Evolutionary conservation across 768 basidiomycete species (phyloP).

Genomic region (Calocera viscosa): DNA sequence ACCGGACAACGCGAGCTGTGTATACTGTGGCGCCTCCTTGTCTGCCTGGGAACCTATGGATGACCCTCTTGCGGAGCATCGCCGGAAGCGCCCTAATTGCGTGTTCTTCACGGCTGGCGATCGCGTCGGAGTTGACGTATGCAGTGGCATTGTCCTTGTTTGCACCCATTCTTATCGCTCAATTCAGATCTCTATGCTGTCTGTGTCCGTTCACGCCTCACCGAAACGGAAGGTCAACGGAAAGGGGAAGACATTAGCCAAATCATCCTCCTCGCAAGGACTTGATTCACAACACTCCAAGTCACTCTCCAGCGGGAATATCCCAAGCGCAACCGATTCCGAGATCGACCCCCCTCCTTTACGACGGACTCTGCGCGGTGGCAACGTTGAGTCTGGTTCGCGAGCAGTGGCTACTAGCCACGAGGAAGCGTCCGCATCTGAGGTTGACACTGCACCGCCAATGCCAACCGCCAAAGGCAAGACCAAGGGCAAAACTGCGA

Average conservation of each 20-base stretch:
- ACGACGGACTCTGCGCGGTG: neutral
- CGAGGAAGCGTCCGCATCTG: conserved; percentile 20
- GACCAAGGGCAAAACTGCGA: conserved; percentile 12
- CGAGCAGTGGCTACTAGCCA: conserved; percentile 22
- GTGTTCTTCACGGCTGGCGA: conserved; percentile 32
- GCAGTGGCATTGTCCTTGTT: neutral
- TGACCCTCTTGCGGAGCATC: conserved; percentile 77
- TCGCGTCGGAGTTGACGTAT: neutral
- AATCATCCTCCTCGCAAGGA: neutral
- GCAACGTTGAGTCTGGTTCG: neutral
- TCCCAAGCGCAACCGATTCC: neutral
- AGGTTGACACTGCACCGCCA: conserved; percentile 17
- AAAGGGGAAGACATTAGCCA: neutral
- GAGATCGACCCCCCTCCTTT: neutral
- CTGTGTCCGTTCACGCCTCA: neutral
- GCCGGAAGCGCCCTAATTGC: conserved; percentile 48
- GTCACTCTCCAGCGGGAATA: neutral
- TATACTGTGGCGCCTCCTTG: conserved; percentile 69
- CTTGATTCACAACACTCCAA: neutral
- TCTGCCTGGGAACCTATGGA: conserved; percentile 82
- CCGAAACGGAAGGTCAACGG: neutral
- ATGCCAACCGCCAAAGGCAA: conserved; percentile 16
- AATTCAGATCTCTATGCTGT: neutral
- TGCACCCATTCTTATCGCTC: neutral
- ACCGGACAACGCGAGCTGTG: conserved; percentile 63